Percentiles rank a stretch among this genome's conserved stretches.
Evolutionary conservation across 108 stramenopile species (phyloP).

Genomic region (Mediolabrus comicus): DNA sequence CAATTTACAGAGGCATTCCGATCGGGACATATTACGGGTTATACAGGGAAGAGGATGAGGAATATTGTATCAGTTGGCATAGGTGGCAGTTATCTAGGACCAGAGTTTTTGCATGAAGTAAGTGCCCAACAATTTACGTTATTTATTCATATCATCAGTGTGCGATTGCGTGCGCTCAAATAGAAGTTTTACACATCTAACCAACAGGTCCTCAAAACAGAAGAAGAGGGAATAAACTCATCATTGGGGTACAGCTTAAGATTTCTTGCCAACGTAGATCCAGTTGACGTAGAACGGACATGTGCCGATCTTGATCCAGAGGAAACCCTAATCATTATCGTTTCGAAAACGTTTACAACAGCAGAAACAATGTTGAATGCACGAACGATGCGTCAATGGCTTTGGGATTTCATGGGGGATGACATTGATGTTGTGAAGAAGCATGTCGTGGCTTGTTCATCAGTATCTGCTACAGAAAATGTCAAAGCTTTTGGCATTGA

Average conservation of each 20-base stretch:
- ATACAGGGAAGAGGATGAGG: constrained; percentile 93
- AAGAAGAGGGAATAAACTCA: constrained; percentile 81
- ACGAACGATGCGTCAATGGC: constrained; percentile 95
- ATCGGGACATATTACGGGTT: constrained; percentile 84
- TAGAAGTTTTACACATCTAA: not conserved
- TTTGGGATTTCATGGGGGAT: constrained; percentile 93
- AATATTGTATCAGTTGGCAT: constrained; percentile 98
- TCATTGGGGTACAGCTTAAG: constrained; percentile 88
- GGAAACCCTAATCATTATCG: constrained; percentile 93
- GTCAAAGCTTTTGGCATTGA: constrained; percentile 90
- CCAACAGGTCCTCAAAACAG: constrained; percentile 85
- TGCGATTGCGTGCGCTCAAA: not conserved
- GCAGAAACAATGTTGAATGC: constrained; percentile 99
- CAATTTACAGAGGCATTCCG: constrained; percentile 90
- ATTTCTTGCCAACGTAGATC: constrained; percentile 99
- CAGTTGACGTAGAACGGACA: constrained; percentile 96
- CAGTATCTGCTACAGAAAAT: constrained; percentile 65
- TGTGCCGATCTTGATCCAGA: constrained; percentile 91
- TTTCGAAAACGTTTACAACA: constrained; percentile 99
- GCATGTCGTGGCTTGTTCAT: constrained; percentile 96
- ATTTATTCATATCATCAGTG: not conserved
- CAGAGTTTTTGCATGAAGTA: constrained; percentile 95
- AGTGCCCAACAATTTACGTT: not conserved
- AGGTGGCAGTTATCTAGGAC: constrained; percentile 97
- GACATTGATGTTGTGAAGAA: constrained; percentile 90